These are phyloP conservation scores for Periconia macrospinosa DNA, from an alignment of 2,329 filamentous ascomycete genomes.

Conservation along the genomic window DNA sequence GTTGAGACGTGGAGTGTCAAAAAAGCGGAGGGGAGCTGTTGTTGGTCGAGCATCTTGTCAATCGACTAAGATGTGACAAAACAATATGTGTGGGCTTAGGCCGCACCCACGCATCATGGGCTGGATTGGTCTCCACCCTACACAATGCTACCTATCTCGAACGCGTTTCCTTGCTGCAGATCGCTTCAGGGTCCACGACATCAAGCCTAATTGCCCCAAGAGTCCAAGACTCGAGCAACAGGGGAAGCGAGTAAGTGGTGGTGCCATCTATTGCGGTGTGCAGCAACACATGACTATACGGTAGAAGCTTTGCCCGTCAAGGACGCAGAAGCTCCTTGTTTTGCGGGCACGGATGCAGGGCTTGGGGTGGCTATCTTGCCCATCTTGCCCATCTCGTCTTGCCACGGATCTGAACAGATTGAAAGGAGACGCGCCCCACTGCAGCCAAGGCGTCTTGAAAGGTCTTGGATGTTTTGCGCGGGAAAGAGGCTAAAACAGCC, in stretches of 20 bases:
- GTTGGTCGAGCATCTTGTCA: constrained; percentile 19
- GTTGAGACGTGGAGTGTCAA: constrained; percentile 30
- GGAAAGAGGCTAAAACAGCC: constrained; percentile 26
- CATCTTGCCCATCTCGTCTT: not conserved
- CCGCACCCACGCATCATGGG: not conserved
- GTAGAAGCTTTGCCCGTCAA: no score
- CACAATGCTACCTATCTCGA: constrained; percentile 1
- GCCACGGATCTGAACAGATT: not conserved
- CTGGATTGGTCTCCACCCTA: no score
- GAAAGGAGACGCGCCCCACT: constrained; percentile 7
- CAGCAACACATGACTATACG: not conserved
- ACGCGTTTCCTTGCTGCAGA: constrained; percentile 10
- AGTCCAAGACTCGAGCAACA: not conserved
- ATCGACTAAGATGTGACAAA: not conserved
- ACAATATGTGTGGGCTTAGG: constrained; percentile 1
- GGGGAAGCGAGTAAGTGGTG: not conserved
- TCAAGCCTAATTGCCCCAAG: not conserved
- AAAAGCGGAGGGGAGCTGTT: constrained; percentile 13
- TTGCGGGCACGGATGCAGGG: not conserved
- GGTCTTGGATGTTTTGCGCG: constrained; percentile 7
- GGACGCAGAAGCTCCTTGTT: no score
- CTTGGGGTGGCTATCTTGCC: not conserved
- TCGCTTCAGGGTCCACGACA: not conserved
- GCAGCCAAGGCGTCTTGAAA: constrained; percentile 27
- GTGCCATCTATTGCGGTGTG: not conserved